Base-by-base conservation (phyloP, 805 yeast genomes). In the Pichia insulana region DNA sequence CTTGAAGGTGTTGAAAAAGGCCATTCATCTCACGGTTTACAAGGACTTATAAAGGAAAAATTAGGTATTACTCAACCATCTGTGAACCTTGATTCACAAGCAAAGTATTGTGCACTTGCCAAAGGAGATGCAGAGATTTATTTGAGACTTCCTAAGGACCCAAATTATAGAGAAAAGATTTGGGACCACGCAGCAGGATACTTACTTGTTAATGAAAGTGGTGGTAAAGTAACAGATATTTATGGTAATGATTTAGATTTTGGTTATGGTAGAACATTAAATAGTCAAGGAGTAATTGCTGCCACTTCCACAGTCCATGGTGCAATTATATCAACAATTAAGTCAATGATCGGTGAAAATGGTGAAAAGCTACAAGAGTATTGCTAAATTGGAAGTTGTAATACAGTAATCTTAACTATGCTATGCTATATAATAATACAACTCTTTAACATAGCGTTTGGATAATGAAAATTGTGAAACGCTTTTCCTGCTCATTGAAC, bases 151-250 rank as follows among this genome's bases (percentile, higher is more conserved):
- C 99, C 99, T 12, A 76, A 80, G 36, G 78, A 73, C 50, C 69
- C 77, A 40, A 63, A 73, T 3, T 92, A 89, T 60, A 74, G 85
- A 53, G 99, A 92, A 60, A 92, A 92, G 63, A 88, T 92, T 46
- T 92, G 98, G 97, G 99, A 92, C 63, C 99, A 92, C 61, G 97
- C 97, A 16, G 94, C 97, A 2, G 99, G 98, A 3, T 82, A 83
- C 55, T 70, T 90, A 12, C 71, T 92, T 47, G 80, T 94, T 36
- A 70, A 74, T 30, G 98, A 94, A 62, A 83, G 94, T 53, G 97
- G 97, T 34, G 98, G 98, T 7, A 60, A 68, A 39, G 97, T 92
- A 11, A 78, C 90, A 13, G 98, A 92, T 57, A 76, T 90, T 62
- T 62, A 73, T 42, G 96, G 96, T 16, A 68, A 68, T 11, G 69